Evolutionary conservation across 345 rosid species (phyloP).

Genomic region (Eucalyptus tenuipes): DNA sequence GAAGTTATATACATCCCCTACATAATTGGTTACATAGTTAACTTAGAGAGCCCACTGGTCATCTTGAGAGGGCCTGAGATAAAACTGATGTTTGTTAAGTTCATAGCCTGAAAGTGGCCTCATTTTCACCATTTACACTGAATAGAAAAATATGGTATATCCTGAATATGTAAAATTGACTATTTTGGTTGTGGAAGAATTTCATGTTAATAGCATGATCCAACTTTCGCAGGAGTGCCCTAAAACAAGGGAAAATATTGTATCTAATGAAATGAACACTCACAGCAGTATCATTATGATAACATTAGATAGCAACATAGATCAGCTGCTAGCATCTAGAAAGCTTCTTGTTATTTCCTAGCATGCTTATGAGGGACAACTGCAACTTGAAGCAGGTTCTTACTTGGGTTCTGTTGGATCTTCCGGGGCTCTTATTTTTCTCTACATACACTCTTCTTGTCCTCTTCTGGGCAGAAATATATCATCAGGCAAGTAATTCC

Average conservation of each 20-base stretch:
- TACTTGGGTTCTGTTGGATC: conserved; percentile 53
- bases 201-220: background rate
- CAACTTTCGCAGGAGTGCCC: background rate
- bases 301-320: background rate
- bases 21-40: background rate
- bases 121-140: background rate
- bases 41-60: background rate
- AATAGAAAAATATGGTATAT: background rate
- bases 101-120: background rate
- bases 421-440: conserved; percentile 87
- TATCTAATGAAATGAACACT: background rate
- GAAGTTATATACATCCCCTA: background rate
- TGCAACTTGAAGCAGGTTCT: conserved; percentile 45
- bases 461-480: conserved; percentile 99
- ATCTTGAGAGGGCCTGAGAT: background rate
- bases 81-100: background rate
- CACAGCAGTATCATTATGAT: background rate
- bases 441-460: conserved; percentile 89
- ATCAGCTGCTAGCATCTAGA: background rate
- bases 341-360: background rate
- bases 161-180: background rate
- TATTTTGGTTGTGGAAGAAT: background rate
- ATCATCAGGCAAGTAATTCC: conserved; percentile 71
- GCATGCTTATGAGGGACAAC: background rate
- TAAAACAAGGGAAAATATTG: background rate